These are phyloP conservation scores for Penicillium silybi DNA, from an alignment of 495 filamentous ascomycete species.

Conservation along the genomic window DNA sequence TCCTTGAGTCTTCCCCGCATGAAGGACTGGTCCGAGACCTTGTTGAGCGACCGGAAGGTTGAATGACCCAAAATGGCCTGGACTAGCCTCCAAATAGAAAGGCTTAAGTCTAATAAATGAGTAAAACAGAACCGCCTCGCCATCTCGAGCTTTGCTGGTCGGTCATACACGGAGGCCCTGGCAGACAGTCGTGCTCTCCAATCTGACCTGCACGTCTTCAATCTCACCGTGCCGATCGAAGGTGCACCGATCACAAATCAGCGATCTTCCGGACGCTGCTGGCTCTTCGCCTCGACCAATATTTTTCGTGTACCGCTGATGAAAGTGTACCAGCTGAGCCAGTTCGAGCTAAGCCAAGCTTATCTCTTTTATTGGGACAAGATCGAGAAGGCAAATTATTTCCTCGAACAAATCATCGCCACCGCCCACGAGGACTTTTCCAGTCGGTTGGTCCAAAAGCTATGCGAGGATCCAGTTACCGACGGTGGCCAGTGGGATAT, in stretches of 20 bases:
- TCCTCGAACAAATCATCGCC: slow-evolving; percentile 75
- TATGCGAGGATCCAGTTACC: slow-evolving; percentile 62
- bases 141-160: too few relatives aligned
- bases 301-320: slow-evolving; percentile 82
- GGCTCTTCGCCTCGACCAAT: slow-evolving; percentile 85
- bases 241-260: slow-evolving; percentile 84
- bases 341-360: slow-evolving; percentile 79
- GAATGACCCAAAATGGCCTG: too few relatives aligned
- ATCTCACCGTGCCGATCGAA: slow-evolving; percentile 75
- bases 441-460: slow-evolving; percentile 60
- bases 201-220: slow-evolving; percentile 71
- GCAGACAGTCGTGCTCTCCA: neutral
- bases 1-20: too few relatives aligned
- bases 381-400: slow-evolving; percentile 86
- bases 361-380: slow-evolving; percentile 97
- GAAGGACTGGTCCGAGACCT: too few relatives aligned
- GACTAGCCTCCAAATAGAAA: too few relatives aligned
- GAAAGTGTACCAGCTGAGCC: slow-evolving; percentile 68
- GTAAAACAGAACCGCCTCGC: too few relatives aligned
- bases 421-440: slow-evolving; percentile 65
- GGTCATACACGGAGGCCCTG: too few relatives aligned
- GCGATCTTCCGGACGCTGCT: slow-evolving; percentile 73
- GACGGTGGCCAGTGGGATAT: slow-evolving; percentile 95
- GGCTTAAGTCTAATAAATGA: too few relatives aligned
- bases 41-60: too few relatives aligned